Base-by-base conservation (phyloP, 2,329 filamentous ascomycete species). In the Xylariaceae sp. region DNA sequence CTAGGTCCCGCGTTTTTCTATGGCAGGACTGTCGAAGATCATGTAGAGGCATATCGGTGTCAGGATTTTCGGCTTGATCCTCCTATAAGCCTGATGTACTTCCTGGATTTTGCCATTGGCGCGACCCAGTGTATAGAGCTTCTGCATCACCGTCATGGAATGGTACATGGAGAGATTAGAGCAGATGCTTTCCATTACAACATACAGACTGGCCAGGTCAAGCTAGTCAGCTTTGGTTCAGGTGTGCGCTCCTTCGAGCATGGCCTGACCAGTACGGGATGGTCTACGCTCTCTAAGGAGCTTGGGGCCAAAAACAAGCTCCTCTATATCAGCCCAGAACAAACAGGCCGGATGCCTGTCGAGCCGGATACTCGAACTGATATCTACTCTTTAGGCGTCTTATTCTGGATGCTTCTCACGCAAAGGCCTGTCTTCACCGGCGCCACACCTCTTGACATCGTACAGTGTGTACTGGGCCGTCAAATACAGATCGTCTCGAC, bases 361-460 rank as follows among this genome's bases (percentile, higher is more conserved):
- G 91, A 96, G 69, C 92, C 92, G 1, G 92, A 96, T 71, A 89
- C 83, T 43, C 83, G 92, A 41, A 96, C 92, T 12, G 92, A 97
- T 70, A 95, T 96, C 34, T 96, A 96, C 73, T 91, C 89, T 0
- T 75, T 96, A 1, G 92, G 92, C 3, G 85, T 96, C 40, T 72
- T 96, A 1, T 92, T 96, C 69, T 96, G 90, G 87, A 89, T 83
- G 6, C 81, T 95, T 65, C 75, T 95, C 45, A 88, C 89, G 1
- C 89, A 91, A 31, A 82, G 86, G 63, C 82, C 88, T 2, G 87
- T 90, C 0, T 96, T 94, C 61, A 85, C 87, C 37, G 92, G 89
- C 7, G 80, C 84, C 9, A 86, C 84, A 0, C 89, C 91, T 0
- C 81, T 96, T 55, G 91, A 96, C 65, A 90, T 96, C 44, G 90